A percentile compares a stretch with the other conserved stretches of the same genome.
Conservation (phyloP, 805 yeast species). For the Candida corydali region DNA sequence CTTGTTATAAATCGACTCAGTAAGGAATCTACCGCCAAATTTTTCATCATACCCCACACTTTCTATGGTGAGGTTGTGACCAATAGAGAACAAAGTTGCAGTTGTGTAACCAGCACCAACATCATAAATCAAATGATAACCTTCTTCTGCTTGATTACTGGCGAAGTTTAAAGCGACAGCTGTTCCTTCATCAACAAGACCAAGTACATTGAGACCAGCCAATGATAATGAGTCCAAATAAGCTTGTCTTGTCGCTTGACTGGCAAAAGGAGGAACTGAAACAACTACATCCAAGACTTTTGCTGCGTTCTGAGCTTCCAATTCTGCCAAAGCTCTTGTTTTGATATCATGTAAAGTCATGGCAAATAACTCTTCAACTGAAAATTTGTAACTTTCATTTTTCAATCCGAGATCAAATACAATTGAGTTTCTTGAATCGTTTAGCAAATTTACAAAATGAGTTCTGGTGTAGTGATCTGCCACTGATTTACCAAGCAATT, state of each 20-base stretch:
- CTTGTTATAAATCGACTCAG: constrained; percentile 58
- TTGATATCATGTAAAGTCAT: constrained; percentile 73
- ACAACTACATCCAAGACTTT: constrained; percentile 65
- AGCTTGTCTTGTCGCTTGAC: constrained; percentile 63
- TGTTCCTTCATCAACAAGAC: constrained; percentile 84
- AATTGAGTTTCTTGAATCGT: constrained; percentile 44
- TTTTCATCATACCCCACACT: constrained; percentile 66
- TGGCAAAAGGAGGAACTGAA: constrained; percentile 72
- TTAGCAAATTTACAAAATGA: constrained; percentile 51
- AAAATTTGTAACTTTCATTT: constrained; percentile 27
- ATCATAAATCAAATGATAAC: constrained; percentile 74
- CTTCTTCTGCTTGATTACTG: constrained; percentile 45
- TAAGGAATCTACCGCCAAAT: constrained; percentile 75
- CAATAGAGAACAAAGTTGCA: constrained; percentile 73
- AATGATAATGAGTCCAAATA: constrained; percentile 66
- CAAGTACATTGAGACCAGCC: constrained; percentile 61
- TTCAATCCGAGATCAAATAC: constrained; percentile 47
- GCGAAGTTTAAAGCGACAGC: constrained; percentile 86
- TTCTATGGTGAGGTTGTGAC: constrained; percentile 50
- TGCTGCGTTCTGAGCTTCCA: constrained; percentile 50
- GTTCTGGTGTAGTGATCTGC: constrained; percentile 46
- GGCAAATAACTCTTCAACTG: constrained; percentile 77
- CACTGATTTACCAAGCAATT: constrained; percentile 62
- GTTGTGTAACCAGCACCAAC: constrained; percentile 91
- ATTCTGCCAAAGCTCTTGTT: constrained; percentile 56